Conservation (phyloP, 441 rosid genomes). For the Syzygium syzygioides region DNA sequence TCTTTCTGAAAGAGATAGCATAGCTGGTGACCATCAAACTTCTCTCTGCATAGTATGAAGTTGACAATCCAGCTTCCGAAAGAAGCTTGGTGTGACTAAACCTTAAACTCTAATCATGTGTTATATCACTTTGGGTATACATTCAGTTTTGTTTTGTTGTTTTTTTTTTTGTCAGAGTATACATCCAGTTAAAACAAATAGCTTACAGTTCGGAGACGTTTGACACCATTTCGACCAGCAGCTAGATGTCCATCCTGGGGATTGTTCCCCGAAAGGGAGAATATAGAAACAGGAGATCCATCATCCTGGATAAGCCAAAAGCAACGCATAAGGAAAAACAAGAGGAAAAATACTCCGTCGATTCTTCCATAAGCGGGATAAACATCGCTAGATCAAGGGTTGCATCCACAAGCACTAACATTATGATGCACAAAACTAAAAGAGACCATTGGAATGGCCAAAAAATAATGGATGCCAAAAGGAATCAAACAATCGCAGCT, state of each 20-base stretch:
- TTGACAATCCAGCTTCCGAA: not conserved
- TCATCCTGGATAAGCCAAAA: constrained; percentile 52
- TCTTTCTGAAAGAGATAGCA: not conserved
- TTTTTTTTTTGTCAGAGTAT: not conserved
- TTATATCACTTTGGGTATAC: not conserved
- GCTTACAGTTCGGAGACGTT: constrained; percentile 98
- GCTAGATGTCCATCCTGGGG: constrained; percentile 87
- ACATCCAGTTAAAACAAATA: not conserved
- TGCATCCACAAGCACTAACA: not conserved
- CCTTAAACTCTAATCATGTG: not conserved
- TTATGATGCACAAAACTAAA: not conserved
- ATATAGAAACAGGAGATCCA: constrained; percentile 88
- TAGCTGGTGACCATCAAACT: not conserved
- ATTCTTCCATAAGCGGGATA: not conserved
- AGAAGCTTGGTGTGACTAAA: not conserved
- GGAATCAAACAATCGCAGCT: not conserved
- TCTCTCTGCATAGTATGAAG: not conserved
- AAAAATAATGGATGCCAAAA: not conserved
- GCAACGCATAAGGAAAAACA: not conserved
- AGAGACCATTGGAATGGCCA: not conserved
- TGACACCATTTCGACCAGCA: constrained; percentile 93
- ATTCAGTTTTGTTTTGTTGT: not conserved
- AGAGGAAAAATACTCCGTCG: not conserved
- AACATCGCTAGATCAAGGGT: not conserved
- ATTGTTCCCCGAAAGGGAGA: constrained; percentile 69